Conservation (phyloP, 2,329 filamentous ascomycete species). For the Beauveria bassiana region DNA sequence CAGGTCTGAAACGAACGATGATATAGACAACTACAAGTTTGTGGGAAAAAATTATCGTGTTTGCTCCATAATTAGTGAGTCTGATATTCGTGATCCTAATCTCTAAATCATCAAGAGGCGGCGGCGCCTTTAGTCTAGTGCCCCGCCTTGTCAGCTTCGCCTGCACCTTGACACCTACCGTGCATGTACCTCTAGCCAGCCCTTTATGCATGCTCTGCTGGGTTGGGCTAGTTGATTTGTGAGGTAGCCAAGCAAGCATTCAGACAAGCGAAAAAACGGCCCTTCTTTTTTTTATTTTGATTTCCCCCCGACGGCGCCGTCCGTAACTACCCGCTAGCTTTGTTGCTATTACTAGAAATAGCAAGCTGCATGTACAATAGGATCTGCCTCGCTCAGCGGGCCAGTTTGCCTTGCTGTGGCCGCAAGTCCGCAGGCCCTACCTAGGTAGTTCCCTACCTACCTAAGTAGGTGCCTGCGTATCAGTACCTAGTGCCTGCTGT, state of each 20-base stretch:
- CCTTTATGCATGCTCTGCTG: slow-evolving; percentile 2
- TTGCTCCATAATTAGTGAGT: too few species aligned
- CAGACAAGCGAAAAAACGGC: not conserved
- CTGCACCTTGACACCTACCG: not conserved
- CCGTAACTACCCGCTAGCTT: not conserved
- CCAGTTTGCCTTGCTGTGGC: slow-evolving; percentile 1
- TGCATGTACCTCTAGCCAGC: not conserved
- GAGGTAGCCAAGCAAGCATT: not conserved
- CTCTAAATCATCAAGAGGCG: not conserved
- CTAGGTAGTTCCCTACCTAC: not conserved
- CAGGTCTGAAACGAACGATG: too few species aligned
- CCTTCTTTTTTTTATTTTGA: not conserved
- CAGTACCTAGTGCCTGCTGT: not conserved
- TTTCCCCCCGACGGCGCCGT: not conserved
- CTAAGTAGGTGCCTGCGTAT: not conserved
- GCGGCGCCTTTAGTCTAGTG: not conserved
- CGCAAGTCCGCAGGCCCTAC: not conserved
- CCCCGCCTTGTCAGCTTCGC: not conserved
- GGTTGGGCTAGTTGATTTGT: not conserved
- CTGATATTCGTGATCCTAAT: too few species aligned
- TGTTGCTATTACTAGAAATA: slow-evolving; percentile 1
- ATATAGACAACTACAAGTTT: too few species aligned
- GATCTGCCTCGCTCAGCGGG: slow-evolving; percentile 4
- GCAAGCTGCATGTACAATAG: not conserved
- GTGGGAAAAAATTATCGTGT: too few species aligned